These are phyloP conservation scores for Rhizopus arrhizus DNA, from an alignment of 371 early-diverging fungal genomes.

Conservation along the genomic window DNA sequence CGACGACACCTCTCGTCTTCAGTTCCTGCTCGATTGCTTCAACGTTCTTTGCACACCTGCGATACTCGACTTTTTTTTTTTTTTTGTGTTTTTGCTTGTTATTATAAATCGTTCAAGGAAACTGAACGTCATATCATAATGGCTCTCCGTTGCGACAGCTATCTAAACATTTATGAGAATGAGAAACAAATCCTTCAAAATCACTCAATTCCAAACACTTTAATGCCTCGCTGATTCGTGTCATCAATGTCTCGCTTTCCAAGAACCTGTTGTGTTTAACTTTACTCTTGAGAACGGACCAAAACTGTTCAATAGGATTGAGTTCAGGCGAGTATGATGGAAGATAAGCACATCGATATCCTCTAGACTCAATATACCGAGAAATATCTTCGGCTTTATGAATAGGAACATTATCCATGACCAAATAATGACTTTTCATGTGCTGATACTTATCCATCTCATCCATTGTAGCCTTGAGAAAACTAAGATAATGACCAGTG, in stretches of 20 bases:
- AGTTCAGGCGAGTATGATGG: no score
- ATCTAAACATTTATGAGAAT: conserved; percentile 15
- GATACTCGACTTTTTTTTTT: no score
- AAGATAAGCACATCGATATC: neutral
- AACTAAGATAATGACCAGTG: no score
- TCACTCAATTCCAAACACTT: conserved; percentile 10
- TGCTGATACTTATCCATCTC: no score
- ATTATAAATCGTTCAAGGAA: conserved; percentile 6
- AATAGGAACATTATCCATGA: conserved; percentile 1
- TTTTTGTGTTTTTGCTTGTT: conserved; percentile 2
- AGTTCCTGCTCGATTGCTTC: no score
- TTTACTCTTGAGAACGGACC: no score
- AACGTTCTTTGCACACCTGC: no score
- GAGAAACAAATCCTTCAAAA: conserved; percentile 16
- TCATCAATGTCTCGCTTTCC: no score
- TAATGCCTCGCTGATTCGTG: neutral
- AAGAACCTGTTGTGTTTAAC: no score
- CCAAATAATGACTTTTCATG: conserved; percentile 3
- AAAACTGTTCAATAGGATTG: no score
- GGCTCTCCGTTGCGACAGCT: conserved; percentile 21
- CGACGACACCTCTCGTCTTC: no score
- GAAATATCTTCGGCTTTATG: conserved; percentile 2
- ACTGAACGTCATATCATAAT: conserved; percentile 12
- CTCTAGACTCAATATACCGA: neutral
- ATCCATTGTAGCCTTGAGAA: no score